Evolutionary conservation across 805 yeast genomes (phyloP).

Genomic region (Myxozyma neglecta): DNA sequence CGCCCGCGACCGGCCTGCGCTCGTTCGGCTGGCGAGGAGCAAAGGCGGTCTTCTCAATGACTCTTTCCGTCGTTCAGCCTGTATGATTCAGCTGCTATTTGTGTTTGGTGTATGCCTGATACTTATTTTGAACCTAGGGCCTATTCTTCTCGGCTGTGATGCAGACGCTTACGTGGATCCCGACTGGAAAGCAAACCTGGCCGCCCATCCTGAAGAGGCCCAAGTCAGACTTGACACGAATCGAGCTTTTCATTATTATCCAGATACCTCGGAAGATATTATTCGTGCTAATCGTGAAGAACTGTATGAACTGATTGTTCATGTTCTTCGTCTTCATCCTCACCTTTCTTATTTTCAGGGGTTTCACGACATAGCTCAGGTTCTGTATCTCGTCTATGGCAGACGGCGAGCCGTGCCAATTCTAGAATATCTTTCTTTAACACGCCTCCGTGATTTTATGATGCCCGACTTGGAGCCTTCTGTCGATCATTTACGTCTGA

Average conservation of each 20-base stretch:
- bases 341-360: conserved; percentile 83
- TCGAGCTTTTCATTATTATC: conserved; percentile 1
- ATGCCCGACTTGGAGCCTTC: conserved; percentile 66
- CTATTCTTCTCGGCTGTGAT: conserved; percentile 27
- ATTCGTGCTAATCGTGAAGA: conserved; percentile 43
- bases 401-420: conserved; percentile 39
- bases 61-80: conserved; percentile 17
- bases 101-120: neutral
- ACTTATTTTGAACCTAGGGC: conserved; percentile 1
- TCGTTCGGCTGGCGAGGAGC: conserved; percentile 20
- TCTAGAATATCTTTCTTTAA: conserved; percentile 57
- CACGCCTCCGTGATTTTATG: conserved; percentile 83
- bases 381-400: conserved; percentile 57
- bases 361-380: conserved; percentile 79
- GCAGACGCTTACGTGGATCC: conserved; percentile 11
- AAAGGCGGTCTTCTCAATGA: conserved; percentile 25
- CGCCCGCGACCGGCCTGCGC: conserved; percentile 8
- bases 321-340: conserved; percentile 62
- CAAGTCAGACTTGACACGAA: conserved; percentile 78
- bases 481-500: conserved; percentile 60
- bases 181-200: conserved; percentile 39
- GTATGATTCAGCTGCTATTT: neutral
- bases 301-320: conserved; percentile 49
- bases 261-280: conserved; percentile 9
- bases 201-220: conserved; percentile 66